Conservation (phyloP, 108 stramenopile genomes). For the Cyclotella choctawhatcheeana region DNA sequence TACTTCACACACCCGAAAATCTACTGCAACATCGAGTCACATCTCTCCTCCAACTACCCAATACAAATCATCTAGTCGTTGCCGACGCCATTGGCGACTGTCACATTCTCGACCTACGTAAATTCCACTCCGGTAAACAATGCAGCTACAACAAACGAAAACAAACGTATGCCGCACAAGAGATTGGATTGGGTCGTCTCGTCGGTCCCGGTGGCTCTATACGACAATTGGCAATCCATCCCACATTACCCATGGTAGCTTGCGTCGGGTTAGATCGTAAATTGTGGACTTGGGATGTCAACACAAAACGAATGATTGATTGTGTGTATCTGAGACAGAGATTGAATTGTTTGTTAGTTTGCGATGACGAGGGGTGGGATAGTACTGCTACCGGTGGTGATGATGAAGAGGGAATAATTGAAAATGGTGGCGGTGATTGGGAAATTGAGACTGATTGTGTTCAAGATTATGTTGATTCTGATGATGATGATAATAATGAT, state of each 20-base stretch:
- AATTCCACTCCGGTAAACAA: conserved; percentile 43
- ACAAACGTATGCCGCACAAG: conserved; percentile 26
- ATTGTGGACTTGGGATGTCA: conserved; percentile 77
- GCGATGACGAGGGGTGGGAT: conserved; percentile 43
- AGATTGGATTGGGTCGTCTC: conserved; percentile 57
- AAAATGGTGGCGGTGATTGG: conserved; percentile 22
- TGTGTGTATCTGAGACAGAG: conserved; percentile 89
- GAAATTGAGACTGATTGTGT: conserved; percentile 42
- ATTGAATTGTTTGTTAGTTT: conserved; percentile 80
- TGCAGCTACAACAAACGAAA: conserved; percentile 11
- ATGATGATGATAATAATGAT: conserved; percentile 18
- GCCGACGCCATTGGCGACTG: conserved; percentile 75
- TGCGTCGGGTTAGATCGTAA: conserved; percentile 86
- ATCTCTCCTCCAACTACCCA: conserved; percentile 59
- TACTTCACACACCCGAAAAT: conserved; percentile 59
- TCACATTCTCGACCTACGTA: conserved; percentile 66
- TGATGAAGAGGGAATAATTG: conserved; percentile 14
- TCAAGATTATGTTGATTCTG: conserved; percentile 45
- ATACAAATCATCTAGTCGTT: conserved; percentile 53
- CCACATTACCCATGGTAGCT: conserved; percentile 65
- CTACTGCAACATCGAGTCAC: conserved; percentile 74
- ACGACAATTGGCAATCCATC: conserved; percentile 65
- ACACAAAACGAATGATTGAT: conserved; percentile 55
- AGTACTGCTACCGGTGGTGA: conserved; percentile 18
- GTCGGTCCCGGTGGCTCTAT: conserved; percentile 83